phyloP scores from a whole-genome alignment of 805 yeast species.

The Kodamaea restingae region DNA sequence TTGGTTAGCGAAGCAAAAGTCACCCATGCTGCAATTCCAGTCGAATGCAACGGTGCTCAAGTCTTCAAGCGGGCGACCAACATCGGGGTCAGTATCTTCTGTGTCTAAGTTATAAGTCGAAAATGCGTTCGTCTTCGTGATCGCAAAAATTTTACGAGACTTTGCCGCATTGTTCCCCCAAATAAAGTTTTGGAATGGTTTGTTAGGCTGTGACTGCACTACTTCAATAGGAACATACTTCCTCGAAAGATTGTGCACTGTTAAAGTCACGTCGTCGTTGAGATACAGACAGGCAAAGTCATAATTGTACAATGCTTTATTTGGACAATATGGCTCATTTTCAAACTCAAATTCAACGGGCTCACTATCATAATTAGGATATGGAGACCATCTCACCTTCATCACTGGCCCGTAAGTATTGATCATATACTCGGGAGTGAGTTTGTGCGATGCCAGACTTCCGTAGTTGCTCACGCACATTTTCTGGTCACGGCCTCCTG shows the following conservation, averaged over 20 bases:
- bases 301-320: constrained; percentile 44
- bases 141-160: constrained; percentile 33
- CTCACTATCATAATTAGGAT: constrained; percentile 13
- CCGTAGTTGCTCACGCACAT: constrained; percentile 67
- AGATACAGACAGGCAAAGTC: constrained; percentile 71
- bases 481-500: constrained; percentile 91
- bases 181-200: constrained; percentile 39
- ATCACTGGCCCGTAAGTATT: constrained; percentile 75
- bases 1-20: constrained; percentile 51
- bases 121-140: constrained; percentile 38
- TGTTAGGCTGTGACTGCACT: constrained; percentile 45
- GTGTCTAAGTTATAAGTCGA: constrained; percentile 31
- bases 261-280: constrained; percentile 67
- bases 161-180: constrained; percentile 31
- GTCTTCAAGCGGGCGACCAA: constrained; percentile 43
- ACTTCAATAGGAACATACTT: constrained; percentile 74
- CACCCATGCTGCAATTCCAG: constrained; percentile 52
- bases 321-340: constrained; percentile 17
- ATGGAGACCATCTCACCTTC: constrained; percentile 61
- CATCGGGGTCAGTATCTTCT: constrained; percentile 16
- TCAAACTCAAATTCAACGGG: constrained; percentile 11
- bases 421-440: constrained; percentile 64
- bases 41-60: constrained; percentile 49
- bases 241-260: constrained; percentile 66
- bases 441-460: constrained; percentile 14